Base-by-base conservation (phyloP, 805 yeast genomes). In the Kazachstania martiniae region DNA sequence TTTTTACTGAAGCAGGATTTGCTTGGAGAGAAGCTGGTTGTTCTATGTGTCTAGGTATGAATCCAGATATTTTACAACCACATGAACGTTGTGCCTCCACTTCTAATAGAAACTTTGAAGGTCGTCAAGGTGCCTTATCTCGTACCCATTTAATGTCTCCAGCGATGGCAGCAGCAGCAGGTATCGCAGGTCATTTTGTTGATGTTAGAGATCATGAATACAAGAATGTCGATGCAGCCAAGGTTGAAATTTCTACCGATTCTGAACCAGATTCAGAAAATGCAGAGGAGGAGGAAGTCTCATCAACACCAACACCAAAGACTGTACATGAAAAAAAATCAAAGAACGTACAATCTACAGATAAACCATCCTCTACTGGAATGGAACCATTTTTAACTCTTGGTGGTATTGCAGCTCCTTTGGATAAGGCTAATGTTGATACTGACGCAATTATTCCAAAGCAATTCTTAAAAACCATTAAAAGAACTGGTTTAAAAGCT, bases 1-100 rank as follows among this genome's bases (percentile, higher is more conserved):
- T 91, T 37, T 91, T 91, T 53, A 74, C 66, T 51, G 84, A 75
- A 31, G 96, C 98, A 32, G 97, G 95, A 14, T 91, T 91, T 55
- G 89, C 83, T 48, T 91, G 98, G 98, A 80, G 98, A 68, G 98
- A 91, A 66, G 97, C 98, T 44, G 98, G 98, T 40, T 91, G 98
- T 65, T 89, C 97, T 26, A 91, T 91, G 98, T 91, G 98, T 66
- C 72, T 91, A 33, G 98, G 98, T 61, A 91, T 91, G 98, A 91
- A 91, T 65, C 96, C 97, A 27, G 98, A 91, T 66, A 89, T 91
- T 49, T 72, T 91, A 54, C 72, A 77, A 40, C 98, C 98, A 25
- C 74, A 81, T 53, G 98, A 91, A 63, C 77, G 98, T 65, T 91
- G 98, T 67, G 98, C 98, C 7, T 87, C 97, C 10, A 91, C 98